Percentiles rank a stretch among this genome's conserved stretches.
Evolutionary conservation across 1,284 basidiomycete species (phyloP).

Genomic region (Ustilago hordei): DNA sequence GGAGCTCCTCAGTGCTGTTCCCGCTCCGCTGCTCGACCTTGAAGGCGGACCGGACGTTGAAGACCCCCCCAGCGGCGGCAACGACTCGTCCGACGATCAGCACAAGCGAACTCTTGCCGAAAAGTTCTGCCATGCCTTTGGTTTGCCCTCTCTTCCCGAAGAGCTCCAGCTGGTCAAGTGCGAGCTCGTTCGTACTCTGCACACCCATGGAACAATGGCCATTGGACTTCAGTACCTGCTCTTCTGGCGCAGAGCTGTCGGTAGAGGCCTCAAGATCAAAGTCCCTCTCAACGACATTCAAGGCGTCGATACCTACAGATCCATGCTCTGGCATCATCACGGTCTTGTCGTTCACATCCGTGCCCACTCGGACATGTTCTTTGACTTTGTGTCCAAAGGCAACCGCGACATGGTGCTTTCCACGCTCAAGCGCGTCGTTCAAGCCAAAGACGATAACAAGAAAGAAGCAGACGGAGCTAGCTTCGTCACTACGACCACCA

Average conservation of each 20-base stretch:
- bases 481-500: background rate
- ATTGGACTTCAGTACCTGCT: slow-evolving; percentile 59
- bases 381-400: slow-evolving; percentile 53
- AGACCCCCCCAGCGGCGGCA: slow-evolving; percentile 9
- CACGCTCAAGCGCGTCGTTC: slow-evolving; percentile 26
- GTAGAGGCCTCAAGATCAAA: slow-evolving; percentile 54
- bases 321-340: slow-evolving; percentile 60
- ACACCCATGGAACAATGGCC: slow-evolving; percentile 58
- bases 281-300: slow-evolving; percentile 60
- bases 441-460: slow-evolving; percentile 22
- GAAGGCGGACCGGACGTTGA: slow-evolving; percentile 24
- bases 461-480: slow-evolving; percentile 13
- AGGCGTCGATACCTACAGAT: slow-evolving; percentile 40
- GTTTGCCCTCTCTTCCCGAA: slow-evolving; percentile 34
- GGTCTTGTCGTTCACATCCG: slow-evolving; percentile 59
- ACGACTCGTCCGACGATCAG: slow-evolving; percentile 16
- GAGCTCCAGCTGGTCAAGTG: slow-evolving; percentile 53
- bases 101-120: slow-evolving; percentile 24
- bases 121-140: slow-evolving; percentile 48
- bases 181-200: slow-evolving; percentile 56
- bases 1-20: slow-evolving; percentile 17
- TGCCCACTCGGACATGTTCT: slow-evolving; percentile 55
- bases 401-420: slow-evolving; percentile 47
- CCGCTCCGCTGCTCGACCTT: slow-evolving; percentile 38
- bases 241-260: slow-evolving; percentile 57